Evolutionary conservation across 495 filamentous ascomycete genomes (phyloP).

Genomic region (Podospora tetraspora): DNA sequence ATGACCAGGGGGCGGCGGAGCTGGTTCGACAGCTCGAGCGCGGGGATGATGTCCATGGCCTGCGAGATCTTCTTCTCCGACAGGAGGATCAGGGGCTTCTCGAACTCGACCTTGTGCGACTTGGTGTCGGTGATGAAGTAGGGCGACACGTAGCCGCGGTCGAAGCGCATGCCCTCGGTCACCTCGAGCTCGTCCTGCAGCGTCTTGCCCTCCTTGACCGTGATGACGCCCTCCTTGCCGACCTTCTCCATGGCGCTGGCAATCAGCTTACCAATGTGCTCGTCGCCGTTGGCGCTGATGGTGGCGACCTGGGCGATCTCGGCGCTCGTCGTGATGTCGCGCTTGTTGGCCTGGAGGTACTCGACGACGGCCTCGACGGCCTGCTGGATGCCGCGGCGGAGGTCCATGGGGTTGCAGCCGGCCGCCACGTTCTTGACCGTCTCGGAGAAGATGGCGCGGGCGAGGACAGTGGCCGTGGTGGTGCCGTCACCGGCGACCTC

Average conservation of each 20-base stretch:
- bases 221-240: conserved; percentile 99
- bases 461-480: conserved; percentile 94
- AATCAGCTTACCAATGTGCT: conserved; percentile 91
- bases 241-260: conserved; percentile 99
- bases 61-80: conserved; percentile 99
- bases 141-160: conserved; percentile 94
- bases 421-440: conserved; percentile 99
- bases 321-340: conserved; percentile 92
- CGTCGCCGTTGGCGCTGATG: conserved; percentile 95
- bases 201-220: conserved; percentile 99
- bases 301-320: conserved; percentile 98
- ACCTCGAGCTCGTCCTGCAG: conserved; percentile 96
- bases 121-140: conserved; percentile 99
- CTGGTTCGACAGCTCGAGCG: conserved; percentile 93
- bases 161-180: conserved; percentile 99
- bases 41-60: conserved; percentile 96
- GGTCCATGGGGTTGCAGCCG: conserved; percentile 99
- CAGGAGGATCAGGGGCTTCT: conserved; percentile 96
- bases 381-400: conserved; percentile 91
- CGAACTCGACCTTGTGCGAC: conserved; percentile 97
- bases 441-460: conserved; percentile 98
- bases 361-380: conserved; percentile 91
- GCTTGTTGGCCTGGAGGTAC: conserved; percentile 89
- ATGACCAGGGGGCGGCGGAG: conserved; percentile 93
- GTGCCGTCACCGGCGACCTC: conserved; percentile 98